These are phyloP conservation scores for Golubevia pallescens DNA, from an alignment of 1,284 basidiomycete genomes.

Conservation along the genomic window DNA sequence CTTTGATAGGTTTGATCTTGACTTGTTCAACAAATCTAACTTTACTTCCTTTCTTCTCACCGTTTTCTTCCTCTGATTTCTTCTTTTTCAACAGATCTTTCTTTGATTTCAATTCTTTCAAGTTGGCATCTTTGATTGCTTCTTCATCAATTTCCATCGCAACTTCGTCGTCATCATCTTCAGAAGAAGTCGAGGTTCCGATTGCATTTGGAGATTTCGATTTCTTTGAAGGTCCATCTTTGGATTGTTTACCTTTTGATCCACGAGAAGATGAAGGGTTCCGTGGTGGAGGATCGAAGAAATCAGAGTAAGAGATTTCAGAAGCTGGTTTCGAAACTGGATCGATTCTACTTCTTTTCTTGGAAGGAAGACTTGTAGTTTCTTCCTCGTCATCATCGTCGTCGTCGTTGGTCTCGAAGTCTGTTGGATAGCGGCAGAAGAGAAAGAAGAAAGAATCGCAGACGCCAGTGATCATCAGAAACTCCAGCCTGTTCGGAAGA, in stretches of 20 bases:
- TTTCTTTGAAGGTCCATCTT: constrained; percentile 10
- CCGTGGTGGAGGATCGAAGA: constrained; percentile 32
- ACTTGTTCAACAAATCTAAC: constrained; percentile 43
- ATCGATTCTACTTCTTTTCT: constrained; percentile 7
- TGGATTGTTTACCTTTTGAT: background rate
- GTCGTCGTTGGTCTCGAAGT: constrained; percentile 9
- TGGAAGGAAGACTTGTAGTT: background rate
- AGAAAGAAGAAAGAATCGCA: background rate
- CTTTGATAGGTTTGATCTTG: constrained; percentile 40
- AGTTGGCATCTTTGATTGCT: background rate
- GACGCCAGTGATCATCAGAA: too few species aligned
- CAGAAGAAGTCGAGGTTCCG: background rate
- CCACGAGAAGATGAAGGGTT: background rate
- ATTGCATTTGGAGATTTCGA: background rate
- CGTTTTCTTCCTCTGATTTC: background rate
- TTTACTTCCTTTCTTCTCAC: constrained; percentile 18
- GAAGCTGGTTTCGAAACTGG: constrained; percentile 9
- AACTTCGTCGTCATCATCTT: background rate
- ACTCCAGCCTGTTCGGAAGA: too few species aligned
- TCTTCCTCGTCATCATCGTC: constrained; percentile 22
- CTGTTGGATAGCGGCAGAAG: background rate
- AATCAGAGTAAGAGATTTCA: constrained; percentile 47
- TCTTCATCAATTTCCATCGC: background rate
- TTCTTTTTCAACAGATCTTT: background rate
- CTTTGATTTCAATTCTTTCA: background rate